A percentile compares a stretch with the other conserved stretches of the same genome.
Conservation (phyloP, 495 filamentous ascomycete genomes). For the Oidiodendron maius region DNA sequence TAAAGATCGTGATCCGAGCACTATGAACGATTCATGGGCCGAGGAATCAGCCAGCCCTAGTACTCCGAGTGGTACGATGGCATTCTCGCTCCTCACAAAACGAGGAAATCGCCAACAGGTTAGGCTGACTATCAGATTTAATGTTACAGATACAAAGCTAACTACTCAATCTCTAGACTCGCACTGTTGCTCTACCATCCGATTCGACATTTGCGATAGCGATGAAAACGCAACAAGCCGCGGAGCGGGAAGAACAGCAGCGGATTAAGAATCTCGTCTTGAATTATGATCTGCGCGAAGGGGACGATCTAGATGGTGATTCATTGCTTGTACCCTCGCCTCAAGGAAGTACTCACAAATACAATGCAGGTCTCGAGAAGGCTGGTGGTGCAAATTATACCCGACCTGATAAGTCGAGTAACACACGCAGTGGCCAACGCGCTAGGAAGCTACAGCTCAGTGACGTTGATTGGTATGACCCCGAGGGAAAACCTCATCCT, state of each 20-base stretch:
- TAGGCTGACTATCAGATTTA: constrained; percentile 21
- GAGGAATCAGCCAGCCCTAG: constrained; percentile 39
- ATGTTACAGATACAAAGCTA: constrained; percentile 9
- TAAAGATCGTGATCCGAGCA: constrained; percentile 51
- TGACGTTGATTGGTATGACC: constrained; percentile 90
- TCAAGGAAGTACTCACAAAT: constrained; percentile 38
- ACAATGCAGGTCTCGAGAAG: constrained; percentile 41
- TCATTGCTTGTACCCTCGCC: constrained; percentile 30
- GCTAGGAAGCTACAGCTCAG: constrained; percentile 89
- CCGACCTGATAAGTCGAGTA: constrained; percentile 60
- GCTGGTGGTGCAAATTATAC: constrained; percentile 29
- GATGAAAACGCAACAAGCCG: constrained; percentile 91
- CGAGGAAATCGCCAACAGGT: constrained; percentile 93
- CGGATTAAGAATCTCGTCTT: constrained; percentile 96
- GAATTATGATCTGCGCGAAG: constrained; percentile 87
- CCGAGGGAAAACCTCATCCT: constrained; percentile 13
- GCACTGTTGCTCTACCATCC: constrained; percentile 88
- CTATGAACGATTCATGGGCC: constrained; percentile 42
- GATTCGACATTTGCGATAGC: constrained; percentile 93
- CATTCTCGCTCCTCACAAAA: constrained; percentile 93
- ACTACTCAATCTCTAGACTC: constrained; percentile 53
- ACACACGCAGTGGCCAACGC: constrained; percentile 71
- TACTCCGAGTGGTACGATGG: constrained; percentile 62
- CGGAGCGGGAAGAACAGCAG: constrained; percentile 91
- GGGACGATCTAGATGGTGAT: constrained; percentile 70